Conservation (phyloP, 768 basidiomycete genomes). For the Suillus cothurnatus region DNA sequence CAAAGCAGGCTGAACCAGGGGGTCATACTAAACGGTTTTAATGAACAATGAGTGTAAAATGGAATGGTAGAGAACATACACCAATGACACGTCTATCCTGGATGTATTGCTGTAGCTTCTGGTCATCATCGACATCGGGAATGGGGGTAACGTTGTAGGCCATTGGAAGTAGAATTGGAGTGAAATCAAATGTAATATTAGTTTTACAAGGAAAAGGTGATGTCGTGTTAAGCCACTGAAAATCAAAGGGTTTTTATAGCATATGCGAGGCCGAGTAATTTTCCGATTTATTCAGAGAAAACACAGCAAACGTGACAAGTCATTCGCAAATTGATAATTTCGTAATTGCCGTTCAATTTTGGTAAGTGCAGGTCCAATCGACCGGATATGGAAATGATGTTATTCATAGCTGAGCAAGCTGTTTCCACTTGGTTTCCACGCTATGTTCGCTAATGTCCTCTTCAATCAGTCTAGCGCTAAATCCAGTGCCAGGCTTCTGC, state of each 20-base stretch:
- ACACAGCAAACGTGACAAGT: slow-evolving; percentile 6
- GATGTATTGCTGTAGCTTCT: slow-evolving; percentile 70
- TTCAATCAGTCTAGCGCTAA: slow-evolving; percentile 38
- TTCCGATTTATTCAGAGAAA: slow-evolving; percentile 2
- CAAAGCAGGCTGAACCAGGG: slow-evolving; percentile 91
- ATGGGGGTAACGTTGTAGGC: slow-evolving; percentile 58
- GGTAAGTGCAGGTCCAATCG: background rate
- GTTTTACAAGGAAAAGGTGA: background rate
- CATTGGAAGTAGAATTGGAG: background rate
- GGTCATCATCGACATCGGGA: slow-evolving; percentile 64
- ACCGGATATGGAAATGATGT: background rate
- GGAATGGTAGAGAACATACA: slow-evolving; percentile 41
- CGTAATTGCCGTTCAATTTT: background rate
- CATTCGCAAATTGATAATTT: slow-evolving; percentile 1
- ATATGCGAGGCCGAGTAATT: slow-evolving; percentile 6
- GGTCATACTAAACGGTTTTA: slow-evolving; percentile 71
- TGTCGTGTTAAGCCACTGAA: too few species aligned
- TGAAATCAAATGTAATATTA: background rate
- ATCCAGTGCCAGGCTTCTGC: slow-evolving; percentile 71
- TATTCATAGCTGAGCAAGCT: background rate
- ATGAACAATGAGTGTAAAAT: slow-evolving; percentile 17
- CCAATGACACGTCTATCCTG: slow-evolving; percentile 81
- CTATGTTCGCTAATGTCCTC: slow-evolving; percentile 10
- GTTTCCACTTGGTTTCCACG: slow-evolving; percentile 2
- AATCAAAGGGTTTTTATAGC: slow-evolving; percentile 1